Base-by-base conservation (phyloP, 352 stramenopile species). In the Stramenopiles sp. region DNA sequence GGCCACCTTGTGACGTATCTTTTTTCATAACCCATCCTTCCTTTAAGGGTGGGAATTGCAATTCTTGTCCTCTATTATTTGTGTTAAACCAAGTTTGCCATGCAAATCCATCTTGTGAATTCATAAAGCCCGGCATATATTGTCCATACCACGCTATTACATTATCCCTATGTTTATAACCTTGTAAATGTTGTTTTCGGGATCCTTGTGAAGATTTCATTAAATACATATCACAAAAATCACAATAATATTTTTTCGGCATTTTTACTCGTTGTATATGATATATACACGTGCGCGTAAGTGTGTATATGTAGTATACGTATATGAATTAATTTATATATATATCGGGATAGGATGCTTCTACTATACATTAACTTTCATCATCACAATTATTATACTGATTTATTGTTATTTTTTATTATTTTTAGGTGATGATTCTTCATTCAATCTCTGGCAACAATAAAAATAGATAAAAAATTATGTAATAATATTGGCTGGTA, bases 101-200 rank as follows among this genome's bases (percentile, higher is more conserved):
- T 27, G 53, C 53, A 69, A 69, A 20, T 20, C 53, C 53, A 23
- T 69, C 53, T 69, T 20, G 53, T 20, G 53, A 69, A 27, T 69
- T 69, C 53, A 69, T 69, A 69, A 20, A 69, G 20, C 27, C 20
- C 20, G 53, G 53, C 20, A 69, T 27, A 27, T 23, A 69, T 69
- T 69, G 53, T 20, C 27, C 27, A 27, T 69, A 69, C 53, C 53
- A 69, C 20, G 53, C 53, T 69, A 69, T 69, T 27, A 69, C 53
- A 69, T 69, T 69, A 23, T 69, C 53, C 27, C 53, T 69, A 69
- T 69, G 53, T 69, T 69, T 69, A 69, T 69, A 69, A 20, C 53
- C 53, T 23, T 23, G 20, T 20, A 23, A 23, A 27, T 69, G 53
- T 27, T 69, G 53, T 20, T 69, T 20, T 20, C 53, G 53, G 20